Base-by-base conservation (phyloP, 495 filamentous ascomycete genomes). In the Talaromyces ruber region DNA sequence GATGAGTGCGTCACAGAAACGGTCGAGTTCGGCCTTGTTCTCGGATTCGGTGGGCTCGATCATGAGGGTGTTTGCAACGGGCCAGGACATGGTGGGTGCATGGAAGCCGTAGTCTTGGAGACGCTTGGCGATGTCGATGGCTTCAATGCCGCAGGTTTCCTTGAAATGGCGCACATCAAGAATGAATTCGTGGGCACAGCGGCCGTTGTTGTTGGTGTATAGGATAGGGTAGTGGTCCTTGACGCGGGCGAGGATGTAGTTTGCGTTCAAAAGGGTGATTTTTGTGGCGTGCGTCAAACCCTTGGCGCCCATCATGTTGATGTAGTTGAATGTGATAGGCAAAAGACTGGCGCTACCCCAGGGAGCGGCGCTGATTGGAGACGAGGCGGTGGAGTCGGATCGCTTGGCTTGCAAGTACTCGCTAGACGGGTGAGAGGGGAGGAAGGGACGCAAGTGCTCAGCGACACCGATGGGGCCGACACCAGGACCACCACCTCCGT, bases 91-190 rank as follows among this genome's bases (percentile, higher is more conserved):
- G 52, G 94, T 98, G 3, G 94, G 94, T 3, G 95, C 92, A 72
- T 98, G 94, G 84, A 98, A 98, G 47, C 94, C 94, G 71, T 96
- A 98, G 70, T 98, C 94, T 74, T 97, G 93, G 8, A 98, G 86
- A 62, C 94, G 91, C 81, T 98, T 98, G 66, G 94, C 94, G 62
- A 98, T 88, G 67, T 98, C 94, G 69, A 97, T 96, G 47, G 92
- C 94, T 77, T 98, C 93, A 69, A 98, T 80, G 12, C 90, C 91
- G 58, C 88, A 83, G 29, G 84, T 86, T 22, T 96, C 91, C 70
- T 91, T 90, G 81, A 98, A 96, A 26, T 81, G 34, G 55, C 94
- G 90, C 25, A 88, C 85, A 65, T 98, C 94, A 53, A 98, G 87
- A 72, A 98, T 98, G 79, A 98, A 98, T 78, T 98, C 94, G 80